Conservation (phyloP, 352 stramenopile genomes). For the Hyaloperonospora arabidopsidis region DNA sequence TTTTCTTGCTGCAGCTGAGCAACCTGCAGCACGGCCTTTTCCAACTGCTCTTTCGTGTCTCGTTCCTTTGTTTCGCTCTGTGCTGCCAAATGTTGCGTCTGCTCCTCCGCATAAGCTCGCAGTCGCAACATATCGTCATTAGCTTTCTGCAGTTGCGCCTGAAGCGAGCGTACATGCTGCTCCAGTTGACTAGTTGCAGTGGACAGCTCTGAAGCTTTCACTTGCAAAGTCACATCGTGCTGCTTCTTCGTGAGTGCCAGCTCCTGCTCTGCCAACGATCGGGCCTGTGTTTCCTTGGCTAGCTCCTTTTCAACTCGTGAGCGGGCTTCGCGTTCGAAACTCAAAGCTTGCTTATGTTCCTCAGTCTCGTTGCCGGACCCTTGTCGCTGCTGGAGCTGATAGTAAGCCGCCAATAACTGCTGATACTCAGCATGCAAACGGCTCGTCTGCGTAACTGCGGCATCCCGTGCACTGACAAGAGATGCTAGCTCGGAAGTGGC, state of each 20-base stretch:
- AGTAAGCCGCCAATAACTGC: constrained; percentile 59
- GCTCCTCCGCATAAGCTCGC: constrained; percentile 31
- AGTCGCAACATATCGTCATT: constrained; percentile 38
- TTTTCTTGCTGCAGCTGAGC: constrained; percentile 24
- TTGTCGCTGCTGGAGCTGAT: constrained; percentile 61
- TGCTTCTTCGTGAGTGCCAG: constrained; percentile 68
- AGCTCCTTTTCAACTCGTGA: constrained; percentile 53
- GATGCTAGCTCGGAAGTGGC: constrained; percentile 44
- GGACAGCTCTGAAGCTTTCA: constrained; percentile 50
- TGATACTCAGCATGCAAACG: constrained; percentile 70
- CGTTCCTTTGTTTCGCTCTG: constrained; percentile 32
- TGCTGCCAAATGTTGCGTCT: constrained; percentile 14
- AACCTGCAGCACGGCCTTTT: constrained; percentile 23
- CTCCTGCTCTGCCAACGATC: constrained; percentile 58
- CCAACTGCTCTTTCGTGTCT: constrained; percentile 33
- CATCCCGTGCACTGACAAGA: constrained; percentile 51
- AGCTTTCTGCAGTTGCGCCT: constrained; percentile 29
- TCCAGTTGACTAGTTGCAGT: constrained; percentile 39
- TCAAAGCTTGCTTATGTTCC: constrained; percentile 47
- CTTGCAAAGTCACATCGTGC: constrained; percentile 48
- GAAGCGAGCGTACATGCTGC: constrained; percentile 29
- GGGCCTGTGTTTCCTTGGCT: constrained; percentile 46
- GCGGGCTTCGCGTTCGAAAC: constrained; percentile 56
- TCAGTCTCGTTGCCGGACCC: constrained; percentile 42
- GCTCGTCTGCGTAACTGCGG: constrained; percentile 64